Evolutionary conservation across 2,329 filamentous ascomycete genomes (phyloP).

Genomic region (Juglanconis juglandina): DNA sequence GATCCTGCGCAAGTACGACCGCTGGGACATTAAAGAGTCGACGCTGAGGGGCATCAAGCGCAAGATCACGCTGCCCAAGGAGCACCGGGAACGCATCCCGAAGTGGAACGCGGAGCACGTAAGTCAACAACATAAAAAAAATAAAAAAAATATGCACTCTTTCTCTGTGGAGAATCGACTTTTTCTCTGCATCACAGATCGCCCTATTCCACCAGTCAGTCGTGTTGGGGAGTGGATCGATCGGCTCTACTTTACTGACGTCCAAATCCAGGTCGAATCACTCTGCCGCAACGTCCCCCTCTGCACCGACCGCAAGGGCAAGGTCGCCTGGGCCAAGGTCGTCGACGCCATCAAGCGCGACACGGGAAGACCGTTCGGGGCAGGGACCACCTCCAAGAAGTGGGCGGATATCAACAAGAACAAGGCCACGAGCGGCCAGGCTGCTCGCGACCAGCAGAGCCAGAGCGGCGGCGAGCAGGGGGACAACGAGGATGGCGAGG

Average conservation of each 20-base stretch:
- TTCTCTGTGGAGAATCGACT: too few relatives aligned
- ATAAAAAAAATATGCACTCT: neutral
- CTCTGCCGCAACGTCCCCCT: neutral
- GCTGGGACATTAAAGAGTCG: neutral
- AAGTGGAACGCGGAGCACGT: conserved; percentile 5
- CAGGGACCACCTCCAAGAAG: neutral
- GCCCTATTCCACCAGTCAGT: too few relatives aligned
- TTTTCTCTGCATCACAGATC: too few relatives aligned
- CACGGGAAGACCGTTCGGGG: conserved; percentile 5
- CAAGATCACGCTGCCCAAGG: neutral
- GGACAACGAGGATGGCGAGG: neutral
- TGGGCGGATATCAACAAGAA: neutral
- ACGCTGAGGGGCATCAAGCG: conserved; percentile 1
- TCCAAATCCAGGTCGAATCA: neutral
- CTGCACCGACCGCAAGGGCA: neutral
- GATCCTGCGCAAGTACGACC: conserved; percentile 1
- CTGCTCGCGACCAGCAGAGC: neutral
- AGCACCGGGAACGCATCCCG: conserved; percentile 6
- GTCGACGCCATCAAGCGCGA: neutral
- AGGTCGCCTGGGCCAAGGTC: neutral
- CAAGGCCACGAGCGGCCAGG: neutral
- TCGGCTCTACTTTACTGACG: too few relatives aligned
- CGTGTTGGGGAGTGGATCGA: too few relatives aligned
- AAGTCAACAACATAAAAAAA: neutral
- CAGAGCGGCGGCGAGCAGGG: neutral